Evolutionary conservation across 495 filamentous ascomycete species (phyloP).

Genomic region (Thermothielavioides terrestris): DNA sequence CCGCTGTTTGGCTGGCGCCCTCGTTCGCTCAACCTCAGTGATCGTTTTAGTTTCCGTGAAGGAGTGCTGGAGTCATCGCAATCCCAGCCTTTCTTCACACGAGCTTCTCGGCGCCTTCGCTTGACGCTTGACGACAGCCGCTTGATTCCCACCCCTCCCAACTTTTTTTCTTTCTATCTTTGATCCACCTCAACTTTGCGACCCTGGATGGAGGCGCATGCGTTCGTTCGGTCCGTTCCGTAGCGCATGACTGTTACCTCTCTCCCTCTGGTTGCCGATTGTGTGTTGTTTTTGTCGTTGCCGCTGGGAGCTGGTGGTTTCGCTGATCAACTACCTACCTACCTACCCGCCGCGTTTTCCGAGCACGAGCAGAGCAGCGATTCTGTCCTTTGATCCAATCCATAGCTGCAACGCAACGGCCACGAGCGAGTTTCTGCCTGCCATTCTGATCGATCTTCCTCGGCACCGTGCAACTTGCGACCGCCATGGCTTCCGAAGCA

Average conservation of each 20-base stretch:
- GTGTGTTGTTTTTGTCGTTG: no score
- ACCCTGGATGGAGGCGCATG: neutral
- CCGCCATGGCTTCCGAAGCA: constrained; percentile 26
- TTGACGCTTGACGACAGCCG: no score
- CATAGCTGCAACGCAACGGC: neutral
- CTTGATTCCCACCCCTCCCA: neutral
- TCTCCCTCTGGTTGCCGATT: no score
- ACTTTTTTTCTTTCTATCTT: neutral
- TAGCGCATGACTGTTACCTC: neutral
- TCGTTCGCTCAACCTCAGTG: neutral
- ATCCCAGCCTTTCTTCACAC: no score
- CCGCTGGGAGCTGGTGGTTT: no score
- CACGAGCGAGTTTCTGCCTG: neutral
- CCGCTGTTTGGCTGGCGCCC: constrained; percentile 7
- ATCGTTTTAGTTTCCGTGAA: no score
- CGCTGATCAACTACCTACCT: neutral
- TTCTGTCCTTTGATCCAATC: no score
- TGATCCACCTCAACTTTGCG: neutral
- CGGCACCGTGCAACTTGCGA: constrained; percentile 12
- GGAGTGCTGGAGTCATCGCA: constrained; percentile 13
- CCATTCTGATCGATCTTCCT: neutral
- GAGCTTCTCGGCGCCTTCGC: no score
- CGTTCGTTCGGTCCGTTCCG: neutral
- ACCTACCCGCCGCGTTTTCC: no score
- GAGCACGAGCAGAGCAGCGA: no score